A percentile compares a stretch with the other conserved stretches of the same genome.
Evolutionary conservation across 1,284 basidiomycete genomes (phyloP).

Genomic region (Leccinum variabile): DNA sequence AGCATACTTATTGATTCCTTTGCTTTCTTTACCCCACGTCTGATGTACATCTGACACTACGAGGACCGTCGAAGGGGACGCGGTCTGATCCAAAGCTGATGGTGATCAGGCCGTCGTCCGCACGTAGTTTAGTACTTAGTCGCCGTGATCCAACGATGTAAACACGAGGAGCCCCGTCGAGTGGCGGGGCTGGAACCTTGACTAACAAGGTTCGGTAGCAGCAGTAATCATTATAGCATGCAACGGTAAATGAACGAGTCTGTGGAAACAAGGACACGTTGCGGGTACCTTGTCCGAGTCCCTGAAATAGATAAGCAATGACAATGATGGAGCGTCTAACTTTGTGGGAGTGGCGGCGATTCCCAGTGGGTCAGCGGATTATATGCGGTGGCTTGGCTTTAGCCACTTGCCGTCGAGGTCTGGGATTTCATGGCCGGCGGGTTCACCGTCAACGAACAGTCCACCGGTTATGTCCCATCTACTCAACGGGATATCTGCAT

Average conservation of each 20-base stretch:
- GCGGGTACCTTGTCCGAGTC: slow-evolving; percentile 4
- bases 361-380: slow-evolving; percentile 13
- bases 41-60: slow-evolving; percentile 12
- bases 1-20: slow-evolving; percentile 26
- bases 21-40: slow-evolving; percentile 5
- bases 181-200: slow-evolving; percentile 28
- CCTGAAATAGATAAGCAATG: slow-evolving; percentile 16
- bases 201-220: slow-evolving; percentile 24
- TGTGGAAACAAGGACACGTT: slow-evolving; percentile 22
- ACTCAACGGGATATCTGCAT: slow-evolving; percentile 42
- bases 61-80: slow-evolving; percentile 9
- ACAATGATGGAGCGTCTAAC: not conserved
- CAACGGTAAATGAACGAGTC: slow-evolving; percentile 15
- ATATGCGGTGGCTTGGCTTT: slow-evolving; percentile 17
- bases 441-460: slow-evolving; percentile 45
- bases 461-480: slow-evolving; percentile 43
- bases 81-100: slow-evolving; percentile 16
- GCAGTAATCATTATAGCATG: slow-evolving; percentile 15
- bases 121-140: slow-evolving; percentile 28
- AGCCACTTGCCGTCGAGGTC: slow-evolving; percentile 46
- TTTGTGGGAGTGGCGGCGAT: slow-evolving; percentile 4
- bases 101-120: slow-evolving; percentile 11
- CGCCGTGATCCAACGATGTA: slow-evolving; percentile 27
- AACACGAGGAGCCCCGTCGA: slow-evolving; percentile 29
- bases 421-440: slow-evolving; percentile 36